Conservation (phyloP, 495 filamentous ascomycete species). For the Penicillium nucicola region DNA sequence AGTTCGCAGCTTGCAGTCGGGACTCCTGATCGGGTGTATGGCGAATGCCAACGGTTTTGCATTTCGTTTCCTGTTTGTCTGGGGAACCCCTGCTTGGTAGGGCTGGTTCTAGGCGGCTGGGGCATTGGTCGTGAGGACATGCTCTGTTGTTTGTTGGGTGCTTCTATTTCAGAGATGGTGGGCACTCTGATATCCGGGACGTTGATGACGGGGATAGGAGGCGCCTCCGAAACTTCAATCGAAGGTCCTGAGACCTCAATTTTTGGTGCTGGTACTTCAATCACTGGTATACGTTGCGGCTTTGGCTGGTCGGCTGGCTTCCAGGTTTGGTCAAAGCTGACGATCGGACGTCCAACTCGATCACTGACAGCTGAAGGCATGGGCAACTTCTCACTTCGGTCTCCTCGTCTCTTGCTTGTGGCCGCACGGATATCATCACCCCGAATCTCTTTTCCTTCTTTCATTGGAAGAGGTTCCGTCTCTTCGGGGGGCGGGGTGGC, state of each 20-base stretch:
- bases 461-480: constrained; percentile 39
- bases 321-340: constrained; percentile 87
- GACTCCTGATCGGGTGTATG: constrained; percentile 52
- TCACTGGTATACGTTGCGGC: constrained; percentile 37
- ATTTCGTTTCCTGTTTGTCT: constrained; percentile 23
- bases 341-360: constrained; percentile 79
- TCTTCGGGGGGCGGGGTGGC: constrained; percentile 24
- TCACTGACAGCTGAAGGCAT: constrained; percentile 85
- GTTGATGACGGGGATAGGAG: constrained; percentile 61
- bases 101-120: constrained; percentile 17
- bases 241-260: constrained; percentile 25
- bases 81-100: constrained; percentile 12
- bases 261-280: constrained; percentile 23
- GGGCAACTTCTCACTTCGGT: constrained; percentile 80
- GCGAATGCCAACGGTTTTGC: constrained; percentile 35
- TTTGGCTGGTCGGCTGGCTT: constrained; percentile 50
- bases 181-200: constrained; percentile 49
- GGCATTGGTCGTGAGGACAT: constrained; percentile 21
- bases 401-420: constrained; percentile 84
- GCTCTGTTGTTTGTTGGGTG: constrained; percentile 4
- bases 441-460: constrained; percentile 77
- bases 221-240: constrained; percentile 49
- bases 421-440: constrained; percentile 82
- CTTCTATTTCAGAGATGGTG: constrained; percentile 35
- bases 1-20: constrained; percentile 77